Percentiles rank a stretch among this genome's conserved stretches.
phyloP scores from a whole-genome alignment of 768 basidiomycete genomes.

The Phaffia tasmanica region DNA sequence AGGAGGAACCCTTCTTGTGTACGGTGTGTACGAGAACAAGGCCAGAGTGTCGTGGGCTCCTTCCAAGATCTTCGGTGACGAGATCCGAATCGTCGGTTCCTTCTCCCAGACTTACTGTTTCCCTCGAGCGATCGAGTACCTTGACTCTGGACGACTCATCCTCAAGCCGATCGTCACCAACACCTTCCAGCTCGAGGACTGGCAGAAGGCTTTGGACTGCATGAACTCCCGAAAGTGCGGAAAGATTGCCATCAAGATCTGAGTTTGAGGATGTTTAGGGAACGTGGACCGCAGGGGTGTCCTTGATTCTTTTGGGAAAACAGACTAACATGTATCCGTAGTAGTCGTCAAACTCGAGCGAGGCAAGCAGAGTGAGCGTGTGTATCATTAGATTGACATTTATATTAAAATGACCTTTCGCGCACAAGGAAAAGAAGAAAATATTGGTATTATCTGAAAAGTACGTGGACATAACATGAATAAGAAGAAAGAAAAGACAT shows the following conservation, averaged over 20 bases:
- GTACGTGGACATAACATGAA: too few relatives aligned
- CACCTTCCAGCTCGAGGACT: slow-evolving; percentile 50
- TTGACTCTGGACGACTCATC: slow-evolving; percentile 72
- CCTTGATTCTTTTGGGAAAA: too few relatives aligned
- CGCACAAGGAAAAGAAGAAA: too few relatives aligned
- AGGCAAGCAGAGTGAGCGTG: too few relatives aligned
- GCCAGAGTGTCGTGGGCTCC: slow-evolving; percentile 79
- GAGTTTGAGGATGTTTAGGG: too few relatives aligned
- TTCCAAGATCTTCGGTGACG: slow-evolving; percentile 64
- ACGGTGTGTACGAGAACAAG: slow-evolving; percentile 80
- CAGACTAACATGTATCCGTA: too few relatives aligned
- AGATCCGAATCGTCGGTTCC: slow-evolving; percentile 72
- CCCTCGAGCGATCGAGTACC: slow-evolving; percentile 78
- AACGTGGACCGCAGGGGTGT: too few relatives aligned
- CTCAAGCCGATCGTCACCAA: slow-evolving; percentile 53
- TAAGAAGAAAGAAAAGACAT: too few relatives aligned
- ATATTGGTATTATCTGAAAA: too few relatives aligned
- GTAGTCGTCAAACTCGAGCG: too few relatives aligned
- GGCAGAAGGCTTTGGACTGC: slow-evolving; percentile 56
- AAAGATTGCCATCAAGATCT: slow-evolving; percentile 28
- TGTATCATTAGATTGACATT: too few relatives aligned
- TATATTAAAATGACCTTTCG: too few relatives aligned
- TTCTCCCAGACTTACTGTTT: slow-evolving; percentile 84
- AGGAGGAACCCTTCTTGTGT: slow-evolving; percentile 57
- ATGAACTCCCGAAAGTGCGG: slow-evolving; percentile 46